Evolutionary conservation across 2,329 filamentous ascomycete species (phyloP).

Genomic region (Botrytis elliptica): DNA sequence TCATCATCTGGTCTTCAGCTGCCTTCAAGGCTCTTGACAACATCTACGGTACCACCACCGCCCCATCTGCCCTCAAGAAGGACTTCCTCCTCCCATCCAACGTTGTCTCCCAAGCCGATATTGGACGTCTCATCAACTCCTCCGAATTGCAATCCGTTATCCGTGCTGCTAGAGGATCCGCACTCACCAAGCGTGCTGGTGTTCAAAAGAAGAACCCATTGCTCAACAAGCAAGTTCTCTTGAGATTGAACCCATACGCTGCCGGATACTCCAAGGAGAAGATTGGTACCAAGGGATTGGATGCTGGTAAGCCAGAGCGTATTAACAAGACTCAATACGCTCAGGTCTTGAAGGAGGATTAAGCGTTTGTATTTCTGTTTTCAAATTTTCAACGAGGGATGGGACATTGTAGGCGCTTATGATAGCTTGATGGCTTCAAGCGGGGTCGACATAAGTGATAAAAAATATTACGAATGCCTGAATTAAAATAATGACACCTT

Average conservation of each 20-base stretch:
- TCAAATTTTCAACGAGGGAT: slow-evolving; percentile 22
- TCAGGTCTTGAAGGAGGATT: slow-evolving; percentile 51
- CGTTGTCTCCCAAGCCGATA: slow-evolving; percentile 89
- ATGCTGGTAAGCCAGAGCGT: slow-evolving; percentile 57
- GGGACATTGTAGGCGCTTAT: slow-evolving; percentile 24
- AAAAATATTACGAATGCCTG: slow-evolving; percentile 21
- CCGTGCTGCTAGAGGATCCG: slow-evolving; percentile 83
- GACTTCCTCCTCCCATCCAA: slow-evolving; percentile 96
- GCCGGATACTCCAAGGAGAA: slow-evolving; percentile 84
- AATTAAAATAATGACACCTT: slow-evolving; percentile 10
- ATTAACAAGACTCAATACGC: slow-evolving; percentile 38
- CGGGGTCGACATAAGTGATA: slow-evolving; percentile 19
- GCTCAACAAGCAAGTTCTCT: slow-evolving; percentile 96
- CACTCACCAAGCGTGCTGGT: slow-evolving; percentile 81
- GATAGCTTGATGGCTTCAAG: slow-evolving; percentile 19
- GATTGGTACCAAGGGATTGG: slow-evolving; percentile 68
- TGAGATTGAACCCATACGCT: slow-evolving; percentile 98
- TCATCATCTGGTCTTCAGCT: slow-evolving; percentile 97
- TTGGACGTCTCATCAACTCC: slow-evolving; percentile 98
- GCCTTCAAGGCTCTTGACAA: slow-evolving; percentile 95
- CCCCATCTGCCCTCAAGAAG: slow-evolving; percentile 91
- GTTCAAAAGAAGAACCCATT: slow-evolving; percentile 99
- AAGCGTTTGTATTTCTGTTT: slow-evolving; percentile 38
- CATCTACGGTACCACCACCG: slow-evolving; percentile 93
- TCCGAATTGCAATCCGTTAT: slow-evolving; percentile 97